Base-by-base conservation (phyloP, 2,329 filamentous ascomycete species). In the Epicoccum nigrum region DNA sequence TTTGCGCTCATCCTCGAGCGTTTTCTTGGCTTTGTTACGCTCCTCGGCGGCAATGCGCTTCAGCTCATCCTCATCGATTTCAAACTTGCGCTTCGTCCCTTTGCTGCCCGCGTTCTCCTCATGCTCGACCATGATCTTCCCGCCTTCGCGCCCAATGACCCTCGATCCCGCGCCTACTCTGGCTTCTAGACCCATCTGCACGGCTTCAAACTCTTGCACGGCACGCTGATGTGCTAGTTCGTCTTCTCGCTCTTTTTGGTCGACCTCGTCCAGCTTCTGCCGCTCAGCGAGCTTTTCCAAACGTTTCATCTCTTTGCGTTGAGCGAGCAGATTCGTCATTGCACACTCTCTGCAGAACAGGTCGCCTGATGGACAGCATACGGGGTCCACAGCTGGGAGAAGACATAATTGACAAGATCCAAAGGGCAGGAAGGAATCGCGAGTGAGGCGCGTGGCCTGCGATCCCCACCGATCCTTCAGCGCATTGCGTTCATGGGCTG, bases 331-430 rank as follows among this genome's bases (percentile, higher is more conserved):
- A 65, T 97, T 96, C 61, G 81, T 86, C 45, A 97, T 84, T 7
- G 92, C 92, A 76, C 93, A 99, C 77, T 97, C 94, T 62, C 91
- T 86, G 73, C 93, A 99, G 77, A 97, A 97, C 12, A 99, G 81
- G 73, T 97, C 92, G 55, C 93, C 93, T 11, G 59, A 56, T 2
- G 75, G 79, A 73, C 93, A 97, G 17, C 90, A 86, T 28, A 97
- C 91, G 0, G 94, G 92, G 38, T 91, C 85, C 23, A 87, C 84
- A 16, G 92, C 89, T 7, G 87, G 83, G 53, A 92, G 84, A 13
- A 97, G 86, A 68, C 93, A 99, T 21, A 99, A 81, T 45, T 87
- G 85, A 77, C 93, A 99, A 17, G 88, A 91, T 45, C 88, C 90
- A 72, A 97, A 96, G 4, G 91, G 87, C 9, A 97, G 85, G 74